Percentiles rank a stretch among this genome's conserved stretches.
These are phyloP conservation scores for Dendrothele bispora DNA, from an alignment of 768 basidiomycete genomes.

Conservation along the genomic window DNA sequence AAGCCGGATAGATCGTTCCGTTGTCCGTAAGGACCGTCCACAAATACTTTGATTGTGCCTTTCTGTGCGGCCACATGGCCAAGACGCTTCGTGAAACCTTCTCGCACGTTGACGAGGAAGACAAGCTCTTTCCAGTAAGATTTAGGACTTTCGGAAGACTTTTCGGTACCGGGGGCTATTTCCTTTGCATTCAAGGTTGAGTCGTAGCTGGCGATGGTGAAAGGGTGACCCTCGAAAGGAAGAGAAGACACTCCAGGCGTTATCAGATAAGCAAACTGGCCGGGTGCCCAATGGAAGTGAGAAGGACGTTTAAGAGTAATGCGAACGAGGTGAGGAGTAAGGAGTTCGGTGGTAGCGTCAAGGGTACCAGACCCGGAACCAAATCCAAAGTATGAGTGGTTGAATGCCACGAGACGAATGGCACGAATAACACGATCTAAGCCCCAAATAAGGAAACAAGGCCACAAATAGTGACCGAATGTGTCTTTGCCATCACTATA, in stretches of 20 bases:
- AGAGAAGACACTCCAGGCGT: conserved; percentile 41
- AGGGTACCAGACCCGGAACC: conserved; percentile 12
- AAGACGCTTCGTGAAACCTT: conserved; percentile 51
- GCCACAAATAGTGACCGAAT: conserved; percentile 30
- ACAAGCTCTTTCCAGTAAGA: conserved; percentile 40
- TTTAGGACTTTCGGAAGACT: neutral
- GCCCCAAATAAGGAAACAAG: conserved; percentile 39
- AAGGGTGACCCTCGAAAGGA: conserved; percentile 50
- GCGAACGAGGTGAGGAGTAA: conserved; percentile 39
- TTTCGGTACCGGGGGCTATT: neutral
- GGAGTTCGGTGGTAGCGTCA: conserved; percentile 33
- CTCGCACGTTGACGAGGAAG: conserved; percentile 51
- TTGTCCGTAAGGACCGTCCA: conserved; percentile 55
- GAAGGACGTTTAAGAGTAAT: conserved; percentile 37
- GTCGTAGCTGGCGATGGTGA: conserved; percentile 44
- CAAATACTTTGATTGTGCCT: conserved; percentile 34
- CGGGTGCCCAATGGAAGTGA: conserved; percentile 44
- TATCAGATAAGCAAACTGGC: conserved; percentile 46
- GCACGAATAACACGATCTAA: conserved; percentile 41
- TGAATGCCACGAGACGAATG: conserved; percentile 34
- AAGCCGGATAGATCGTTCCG: conserved; percentile 36
- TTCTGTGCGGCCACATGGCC: conserved; percentile 26
- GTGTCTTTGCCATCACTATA: conserved; percentile 13
- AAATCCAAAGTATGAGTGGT: conserved; percentile 33
- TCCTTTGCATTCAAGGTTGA: conserved; percentile 14